phyloP scores from a whole-genome alignment of 805 yeast genomes.

The Yarrowia yakushimensis region DNA sequence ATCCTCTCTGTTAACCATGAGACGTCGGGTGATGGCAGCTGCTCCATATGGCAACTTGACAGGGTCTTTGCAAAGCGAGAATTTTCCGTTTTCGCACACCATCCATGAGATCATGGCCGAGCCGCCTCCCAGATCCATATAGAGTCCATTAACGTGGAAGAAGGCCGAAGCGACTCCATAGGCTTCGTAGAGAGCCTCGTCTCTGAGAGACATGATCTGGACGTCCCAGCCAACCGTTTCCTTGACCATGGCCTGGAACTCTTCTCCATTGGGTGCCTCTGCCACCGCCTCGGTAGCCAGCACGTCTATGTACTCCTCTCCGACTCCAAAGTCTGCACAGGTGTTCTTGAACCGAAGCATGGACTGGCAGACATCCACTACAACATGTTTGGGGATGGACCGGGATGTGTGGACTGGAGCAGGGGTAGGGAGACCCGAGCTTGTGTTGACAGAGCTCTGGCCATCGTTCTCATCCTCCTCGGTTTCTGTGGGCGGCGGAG shows the following conservation, averaged over 20 bases:
- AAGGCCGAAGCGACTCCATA: conserved; percentile 74
- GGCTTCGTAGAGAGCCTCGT: conserved; percentile 65
- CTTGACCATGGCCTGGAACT: conserved; percentile 53
- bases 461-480: conserved; percentile 20
- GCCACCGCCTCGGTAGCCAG: conserved; percentile 75
- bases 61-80: conserved; percentile 53
- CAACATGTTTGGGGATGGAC: conserved; percentile 43
- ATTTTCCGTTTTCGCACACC: conserved; percentile 51
- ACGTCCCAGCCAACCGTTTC: conserved; percentile 67
- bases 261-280: conserved; percentile 61
- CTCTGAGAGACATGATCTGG: conserved; percentile 54
- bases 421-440: conserved; percentile 4
- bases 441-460: conserved; percentile 23
- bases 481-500: conserved; percentile 4
- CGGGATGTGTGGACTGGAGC: conserved; percentile 10
- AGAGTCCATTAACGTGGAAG: conserved; percentile 61
- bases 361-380: conserved; percentile 57
- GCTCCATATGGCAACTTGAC: conserved; percentile 72
- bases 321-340: conserved; percentile 72
- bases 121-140: conserved; percentile 74
- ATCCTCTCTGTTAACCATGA: conserved; percentile 46
- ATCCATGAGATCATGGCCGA: conserved; percentile 70
- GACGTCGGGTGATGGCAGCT: conserved; percentile 57
- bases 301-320: conserved; percentile 52
- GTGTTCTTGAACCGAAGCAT: conserved; percentile 65